Evolutionary conservation across 352 stramenopile species (phyloP).

Genomic region (Phytophthora chlamydospora): DNA sequence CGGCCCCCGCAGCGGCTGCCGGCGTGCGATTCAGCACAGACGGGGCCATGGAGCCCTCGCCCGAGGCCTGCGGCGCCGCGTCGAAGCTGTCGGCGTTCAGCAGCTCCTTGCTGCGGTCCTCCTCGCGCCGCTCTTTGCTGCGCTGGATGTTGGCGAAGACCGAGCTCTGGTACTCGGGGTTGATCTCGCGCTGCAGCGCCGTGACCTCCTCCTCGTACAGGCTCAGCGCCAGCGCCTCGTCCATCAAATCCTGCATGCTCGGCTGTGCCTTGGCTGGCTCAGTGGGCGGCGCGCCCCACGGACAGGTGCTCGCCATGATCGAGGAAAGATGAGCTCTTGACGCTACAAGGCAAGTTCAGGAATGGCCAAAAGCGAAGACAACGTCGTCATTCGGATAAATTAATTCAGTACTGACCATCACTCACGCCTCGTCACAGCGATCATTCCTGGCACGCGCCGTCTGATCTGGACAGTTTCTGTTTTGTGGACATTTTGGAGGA

Average conservation of each 20-base stretch:
- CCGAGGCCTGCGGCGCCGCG: conserved; percentile 13
- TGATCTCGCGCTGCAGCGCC: conserved; percentile 43
- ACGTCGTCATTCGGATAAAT: background rate
- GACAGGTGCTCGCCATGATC: conserved; percentile 33
- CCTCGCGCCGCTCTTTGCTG: conserved; percentile 39
- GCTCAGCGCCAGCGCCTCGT: conserved; percentile 67
- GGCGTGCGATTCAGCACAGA: conserved; percentile 34
- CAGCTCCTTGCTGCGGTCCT: conserved; percentile 42
- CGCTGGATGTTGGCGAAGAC: conserved; percentile 45
- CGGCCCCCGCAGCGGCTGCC: too few species aligned
- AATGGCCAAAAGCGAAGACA: conserved; percentile 15
- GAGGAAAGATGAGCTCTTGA: background rate
- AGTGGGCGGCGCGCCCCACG: conserved; percentile 19
- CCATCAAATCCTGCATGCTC: conserved; percentile 73
- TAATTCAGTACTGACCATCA: conserved; percentile 17
- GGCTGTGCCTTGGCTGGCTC: conserved; percentile 27
- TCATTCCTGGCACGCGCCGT: conserved; percentile 13
- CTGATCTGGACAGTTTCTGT: conserved; percentile 16
- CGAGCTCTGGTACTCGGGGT: conserved; percentile 43
- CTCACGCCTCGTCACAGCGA: conserved; percentile 1
- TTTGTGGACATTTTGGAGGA: conserved; percentile 2
- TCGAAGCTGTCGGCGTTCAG: conserved; percentile 53
- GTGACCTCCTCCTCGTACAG: conserved; percentile 69
- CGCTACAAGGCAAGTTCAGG: conserved; percentile 22
- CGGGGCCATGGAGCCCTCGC: conserved; percentile 12